Base-by-base conservation (phyloP, 1,284 basidiomycete species). In the Abortiporus biennis region DNA sequence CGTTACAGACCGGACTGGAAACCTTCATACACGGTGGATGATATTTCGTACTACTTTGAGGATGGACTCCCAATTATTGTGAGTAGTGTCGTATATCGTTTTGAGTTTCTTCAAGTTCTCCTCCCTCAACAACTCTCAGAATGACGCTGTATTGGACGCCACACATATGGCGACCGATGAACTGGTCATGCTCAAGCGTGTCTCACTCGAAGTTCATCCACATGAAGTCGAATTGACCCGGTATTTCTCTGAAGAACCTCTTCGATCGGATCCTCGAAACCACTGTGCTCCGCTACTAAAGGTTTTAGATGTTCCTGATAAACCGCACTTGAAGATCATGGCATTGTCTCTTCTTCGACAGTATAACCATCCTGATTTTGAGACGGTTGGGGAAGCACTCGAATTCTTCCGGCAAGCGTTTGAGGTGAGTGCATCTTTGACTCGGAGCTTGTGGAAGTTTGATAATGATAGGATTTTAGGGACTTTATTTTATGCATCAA, bases 401-500 rank as follows among this genome's bases (percentile, higher is more conserved):
- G n/a, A n/a, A n/a, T n/a, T n/a, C n/a, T n/a, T n/a, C n/a, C n/a
- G n/a, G 21, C 39, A 40, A 32, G 20, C 23, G n/a, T 40, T 40
- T 13, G 39, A 40, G 39, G 39, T 32, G 12, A 13, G 22, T 27
- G 19, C n/a, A 6, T 9, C 6, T 21, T n/a, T n/a, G n/a, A n/a
- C n/a, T n/a, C n/a, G 31, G 29, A 21, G 5, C n/a, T n/a, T n/a
- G n/a, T n/a, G 5, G n/a, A 25, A 15, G 20, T 13, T 16, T n/a
- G 19, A 4, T 31, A 13, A n/a, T n/a, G n/a, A n/a, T n/a, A n/a
- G n/a, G n/a, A 6, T 15, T 30, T n/a, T 11, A 58, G 56, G 56
- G 54, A 1, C 24, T 58, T 1, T 43, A 44, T 8, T 51, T 54
- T 38, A 53, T 58, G 25, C 56, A 58, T 40, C 31, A 40, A 1